These are phyloP conservation scores for Mycena amicta DNA, from an alignment of 768 basidiomycete genomes.

Conservation along the genomic window DNA sequence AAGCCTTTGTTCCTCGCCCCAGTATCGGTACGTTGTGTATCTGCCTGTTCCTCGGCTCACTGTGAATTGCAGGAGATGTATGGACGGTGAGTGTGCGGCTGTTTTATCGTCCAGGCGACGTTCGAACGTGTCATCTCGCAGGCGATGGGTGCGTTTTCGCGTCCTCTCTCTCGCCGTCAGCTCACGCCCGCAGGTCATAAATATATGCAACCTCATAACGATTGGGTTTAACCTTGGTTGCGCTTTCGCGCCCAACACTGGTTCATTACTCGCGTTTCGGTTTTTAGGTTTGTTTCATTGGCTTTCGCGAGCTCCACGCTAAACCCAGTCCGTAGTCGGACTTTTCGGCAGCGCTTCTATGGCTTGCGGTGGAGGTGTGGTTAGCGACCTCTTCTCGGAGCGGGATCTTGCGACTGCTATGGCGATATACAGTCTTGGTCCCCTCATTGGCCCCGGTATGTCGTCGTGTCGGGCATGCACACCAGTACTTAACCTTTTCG, in stretches of 20 bases:
- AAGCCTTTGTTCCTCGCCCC: conserved; percentile 37
- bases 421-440: conserved; percentile 55
- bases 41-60: background rate
- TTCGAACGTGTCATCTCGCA: background rate
- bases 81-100: conserved; percentile 18
- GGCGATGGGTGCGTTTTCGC: conserved; percentile 16
- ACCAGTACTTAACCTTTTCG: background rate
- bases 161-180: background rate
- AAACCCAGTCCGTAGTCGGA: conserved; percentile 37
- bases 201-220: conserved; percentile 47
- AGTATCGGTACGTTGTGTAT: conserved; percentile 26
- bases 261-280: conserved; percentile 53
- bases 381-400: conserved; percentile 58
- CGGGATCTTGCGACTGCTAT: conserved; percentile 60
- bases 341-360: conserved; percentile 56
- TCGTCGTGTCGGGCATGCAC: too few species aligned
- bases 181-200: conserved; percentile 6
- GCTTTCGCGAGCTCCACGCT: too few species aligned
- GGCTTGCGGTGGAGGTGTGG: conserved; percentile 51
- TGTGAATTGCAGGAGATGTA: conserved; percentile 19
- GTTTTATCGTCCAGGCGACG: background rate
- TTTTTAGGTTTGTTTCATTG: conserved; percentile 45
- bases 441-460: conserved; percentile 43
- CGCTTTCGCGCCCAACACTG: conserved; percentile 51
- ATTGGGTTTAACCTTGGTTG: conserved; percentile 59